phyloP scores from a whole-genome alignment of 192 early-diverging fungal genomes.

The Rhizophagus clarus region DNA sequence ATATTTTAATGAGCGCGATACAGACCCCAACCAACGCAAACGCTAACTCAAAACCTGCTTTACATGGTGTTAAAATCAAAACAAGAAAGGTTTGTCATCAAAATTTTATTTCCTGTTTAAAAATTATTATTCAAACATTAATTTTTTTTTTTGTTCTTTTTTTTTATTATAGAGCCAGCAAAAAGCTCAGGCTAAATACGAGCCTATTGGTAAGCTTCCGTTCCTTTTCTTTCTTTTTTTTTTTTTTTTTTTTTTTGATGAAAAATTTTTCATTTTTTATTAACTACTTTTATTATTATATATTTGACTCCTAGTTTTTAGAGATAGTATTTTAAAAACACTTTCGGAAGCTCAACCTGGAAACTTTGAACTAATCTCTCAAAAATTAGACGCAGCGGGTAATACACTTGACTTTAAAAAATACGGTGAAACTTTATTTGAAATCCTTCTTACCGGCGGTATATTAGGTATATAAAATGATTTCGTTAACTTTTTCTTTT shows the following conservation, averaged over 20 bases:
- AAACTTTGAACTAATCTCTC: conserved; percentile 74
- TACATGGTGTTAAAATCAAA: conserved; percentile 72
- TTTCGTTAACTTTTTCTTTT: neutral
- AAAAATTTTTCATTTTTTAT: neutral
- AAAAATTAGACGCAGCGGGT: conserved; percentile 76
- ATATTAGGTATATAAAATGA: conserved; percentile 68
- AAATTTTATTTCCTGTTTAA: too few species aligned
- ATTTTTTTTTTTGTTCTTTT: neutral
- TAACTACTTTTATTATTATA: neutral
- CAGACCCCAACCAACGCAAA: conserved; percentile 46
- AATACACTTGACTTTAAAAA: conserved; percentile 93
- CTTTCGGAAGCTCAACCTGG: conserved; percentile 50
- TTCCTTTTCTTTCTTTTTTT: neutral
- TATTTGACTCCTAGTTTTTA: conserved; percentile 50
- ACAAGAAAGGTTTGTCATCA: conserved; percentile 56
- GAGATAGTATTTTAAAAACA: conserved; percentile 58
- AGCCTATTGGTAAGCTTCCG: conserved; percentile 55
- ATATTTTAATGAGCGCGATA: conserved; percentile 50
- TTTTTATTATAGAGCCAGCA: conserved; percentile 53
- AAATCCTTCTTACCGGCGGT: conserved; percentile 90
- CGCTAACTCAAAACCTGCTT: conserved; percentile 46
- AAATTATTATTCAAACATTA: neutral
- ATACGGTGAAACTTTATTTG: conserved; percentile 94
- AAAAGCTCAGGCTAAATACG: conserved; percentile 68
- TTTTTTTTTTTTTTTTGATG: neutral